Percentiles rank a stretch among this genome's conserved stretches.
Evolutionary conservation across 2,329 filamentous ascomycete genomes (phyloP).

Genomic region (Exophiala spinifera): DNA sequence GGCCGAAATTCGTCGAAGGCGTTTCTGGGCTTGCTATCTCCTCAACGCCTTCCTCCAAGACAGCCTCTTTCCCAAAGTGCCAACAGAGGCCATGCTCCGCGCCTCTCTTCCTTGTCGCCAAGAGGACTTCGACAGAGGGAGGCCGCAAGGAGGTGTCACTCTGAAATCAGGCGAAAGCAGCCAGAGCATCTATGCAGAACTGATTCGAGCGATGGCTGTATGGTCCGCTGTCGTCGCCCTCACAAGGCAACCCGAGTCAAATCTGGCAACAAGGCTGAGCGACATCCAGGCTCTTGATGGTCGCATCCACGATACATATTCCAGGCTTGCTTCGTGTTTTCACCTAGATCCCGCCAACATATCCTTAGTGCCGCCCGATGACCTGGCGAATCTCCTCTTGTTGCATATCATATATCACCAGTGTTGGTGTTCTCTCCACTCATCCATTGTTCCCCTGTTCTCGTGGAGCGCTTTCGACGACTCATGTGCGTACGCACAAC

Average conservation of each 20-base stretch:
- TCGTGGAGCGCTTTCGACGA: conserved; percentile 7
- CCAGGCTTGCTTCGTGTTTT: conserved; percentile 1
- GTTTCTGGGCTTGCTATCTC: conserved; percentile 20
- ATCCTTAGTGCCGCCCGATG: background rate
- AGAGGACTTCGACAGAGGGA: conserved; percentile 8
- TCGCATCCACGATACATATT: conserved; percentile 7
- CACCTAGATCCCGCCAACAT: background rate
- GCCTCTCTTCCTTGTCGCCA: conserved; percentile 11
- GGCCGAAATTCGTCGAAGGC: conserved; percentile 9
- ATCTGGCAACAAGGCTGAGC: background rate
- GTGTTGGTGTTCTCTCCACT: conserved; percentile 12
- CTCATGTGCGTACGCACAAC: conserved; percentile 4
- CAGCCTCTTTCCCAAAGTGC: background rate
- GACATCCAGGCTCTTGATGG: conserved; percentile 13
- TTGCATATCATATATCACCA: conserved; percentile 11
- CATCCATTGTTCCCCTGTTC: conserved; percentile 13
- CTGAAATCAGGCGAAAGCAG: conserved; percentile 6
- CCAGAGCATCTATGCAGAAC: conserved; percentile 9
- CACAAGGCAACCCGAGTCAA: conserved; percentile 6
- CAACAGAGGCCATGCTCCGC: background rate
- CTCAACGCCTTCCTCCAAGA: conserved; percentile 12
- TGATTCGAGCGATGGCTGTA: conserved; percentile 11
- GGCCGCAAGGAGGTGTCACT: background rate
- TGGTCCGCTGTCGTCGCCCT: conserved; percentile 12
- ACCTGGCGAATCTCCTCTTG: conserved; percentile 7